Evolutionary conservation across 257 asterid genomes (phyloP), one percentile per base, ranked within the genome.

Genomic region (Linderniella brevidens): DNA sequence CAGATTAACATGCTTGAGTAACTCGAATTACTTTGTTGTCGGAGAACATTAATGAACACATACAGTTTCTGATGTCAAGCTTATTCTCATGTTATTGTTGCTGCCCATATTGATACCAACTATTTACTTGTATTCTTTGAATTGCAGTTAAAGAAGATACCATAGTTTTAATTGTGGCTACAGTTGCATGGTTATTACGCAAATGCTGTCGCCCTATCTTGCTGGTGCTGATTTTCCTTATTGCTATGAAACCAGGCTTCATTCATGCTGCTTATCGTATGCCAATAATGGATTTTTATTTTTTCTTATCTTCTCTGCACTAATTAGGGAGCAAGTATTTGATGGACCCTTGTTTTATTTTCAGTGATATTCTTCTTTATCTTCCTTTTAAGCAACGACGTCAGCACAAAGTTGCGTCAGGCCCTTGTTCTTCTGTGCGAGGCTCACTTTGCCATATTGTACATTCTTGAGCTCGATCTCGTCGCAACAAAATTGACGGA

Each of bases 101-200:
- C 32, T 25, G n/a, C n/a, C 32, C 32, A 25, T 25, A 25, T 25
- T 25, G 6, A 25, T 58, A 25, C 44, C 41, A 11, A 46, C 53
- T 48, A 19, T n/a, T 52, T 53, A 32, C 42, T 46, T 19, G 25
- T 37, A 50, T 49, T 9, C 40, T 35, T 57, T 38, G 55, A 47
- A 35, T 72, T 64, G 64, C 79, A 90, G 99, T 76, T 72, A 81
- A 76, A 63, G 99, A 77, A 72, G 96, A 90, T 66, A 74, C 94
- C 48, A 77, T 72, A 71, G 94, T 90, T 29, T 63, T 90, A 65
- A 71, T 90, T 58, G 96, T 90, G 59, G 99, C 99, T 47, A 90
- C 99, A 48, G 59, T 90, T 64, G 96, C 95, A 59, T 90, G 99
- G 99, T 96, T 93, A 35, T 68, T 90, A 59, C 85, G 88, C 15